Percentiles rank a stretch among this genome's conserved stretches.
These are phyloP conservation scores for Penicillium cataractarum DNA, from an alignment of 495 filamentous ascomycete genomes.

Conservation along the genomic window DNA sequence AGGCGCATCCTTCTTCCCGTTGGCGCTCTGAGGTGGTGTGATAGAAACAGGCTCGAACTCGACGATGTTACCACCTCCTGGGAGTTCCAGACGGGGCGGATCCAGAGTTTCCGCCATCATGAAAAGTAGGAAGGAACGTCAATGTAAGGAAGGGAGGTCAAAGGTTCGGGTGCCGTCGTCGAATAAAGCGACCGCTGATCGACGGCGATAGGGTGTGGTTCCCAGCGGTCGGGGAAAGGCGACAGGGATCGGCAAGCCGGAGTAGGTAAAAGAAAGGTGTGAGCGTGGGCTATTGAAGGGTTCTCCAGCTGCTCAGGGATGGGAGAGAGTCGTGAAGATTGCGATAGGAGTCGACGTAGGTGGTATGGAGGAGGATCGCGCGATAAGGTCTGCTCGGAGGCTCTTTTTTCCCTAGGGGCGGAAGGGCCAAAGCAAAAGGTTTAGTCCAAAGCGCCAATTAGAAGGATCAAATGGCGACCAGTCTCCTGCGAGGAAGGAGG, in stretches of 20 bases:
- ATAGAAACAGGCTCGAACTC: conserved; percentile 45
- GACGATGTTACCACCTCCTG: conserved; percentile 30
- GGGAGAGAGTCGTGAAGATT: not conserved
- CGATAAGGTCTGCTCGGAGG: conserved; percentile 33
- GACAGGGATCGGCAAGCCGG: not conserved
- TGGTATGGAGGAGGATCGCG: conserved; percentile 22
- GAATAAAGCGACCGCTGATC: conserved; percentile 53
- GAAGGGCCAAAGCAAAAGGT: conserved; percentile 10
- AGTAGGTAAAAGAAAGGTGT: conserved; percentile 7
- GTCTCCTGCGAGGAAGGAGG: not conserved
- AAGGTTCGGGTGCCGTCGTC: conserved; percentile 42
- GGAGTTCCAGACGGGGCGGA: conserved; percentile 32
- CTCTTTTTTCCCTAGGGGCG: conserved; percentile 26
- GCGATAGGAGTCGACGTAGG: conserved; percentile 7
- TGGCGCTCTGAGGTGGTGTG: conserved; percentile 51
- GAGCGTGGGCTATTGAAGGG: conserved; percentile 8
- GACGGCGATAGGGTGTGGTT: conserved; percentile 43
- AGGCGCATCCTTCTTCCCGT: conserved; percentile 47
- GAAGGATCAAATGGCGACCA: conserved; percentile 11
- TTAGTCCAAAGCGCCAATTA: conserved; percentile 23
- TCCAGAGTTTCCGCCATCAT: conserved; percentile 44
- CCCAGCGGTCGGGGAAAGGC: conserved; percentile 53
- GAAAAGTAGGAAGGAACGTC: conserved; percentile 15
- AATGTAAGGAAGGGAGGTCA: conserved; percentile 16
- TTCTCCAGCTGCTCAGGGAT: conserved; percentile 17